Percentiles rank a stretch among this genome's conserved stretches.
phyloP scores from a whole-genome alignment of 192 early-diverging fungal species.

The Coemansia sp. region DNA sequence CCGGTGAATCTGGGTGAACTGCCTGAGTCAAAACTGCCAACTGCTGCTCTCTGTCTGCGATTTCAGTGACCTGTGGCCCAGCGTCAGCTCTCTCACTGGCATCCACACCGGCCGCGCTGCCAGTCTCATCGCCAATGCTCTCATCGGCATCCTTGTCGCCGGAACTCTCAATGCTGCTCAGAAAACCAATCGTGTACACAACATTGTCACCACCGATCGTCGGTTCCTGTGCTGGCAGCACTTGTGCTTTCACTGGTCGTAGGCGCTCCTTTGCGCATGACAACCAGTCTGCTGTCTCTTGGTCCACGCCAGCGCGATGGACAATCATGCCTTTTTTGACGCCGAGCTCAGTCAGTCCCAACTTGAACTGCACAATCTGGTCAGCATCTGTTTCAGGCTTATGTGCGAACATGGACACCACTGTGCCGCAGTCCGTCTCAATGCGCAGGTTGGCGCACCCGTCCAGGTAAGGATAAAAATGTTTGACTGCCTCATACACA shows the following conservation, averaged over 20 bases:
- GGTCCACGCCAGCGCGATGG: conserved; percentile 6
- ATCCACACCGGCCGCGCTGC: too few species aligned
- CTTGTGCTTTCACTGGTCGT: background rate
- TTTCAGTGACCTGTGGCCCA: too few species aligned
- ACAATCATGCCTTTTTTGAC: conserved; percentile 6
- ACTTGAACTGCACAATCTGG: background rate
- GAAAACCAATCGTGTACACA: background rate
- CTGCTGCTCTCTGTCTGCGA: background rate
- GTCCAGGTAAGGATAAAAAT: conserved; percentile 22
- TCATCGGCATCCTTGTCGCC: too few species aligned
- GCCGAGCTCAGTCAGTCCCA: conserved; percentile 3
- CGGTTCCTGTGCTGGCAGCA: background rate
- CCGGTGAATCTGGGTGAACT: background rate
- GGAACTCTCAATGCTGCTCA: background rate
- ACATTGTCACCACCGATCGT: background rate
- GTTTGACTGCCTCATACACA: conserved; percentile 11
- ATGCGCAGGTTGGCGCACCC: conserved; percentile 20
- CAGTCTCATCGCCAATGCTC: too few species aligned
- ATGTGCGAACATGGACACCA: background rate
- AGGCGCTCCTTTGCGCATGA: background rate
- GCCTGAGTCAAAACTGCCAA: background rate
- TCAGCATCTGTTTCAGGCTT: background rate
- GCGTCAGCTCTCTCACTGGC: too few species aligned
- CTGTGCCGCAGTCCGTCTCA: conserved; percentile 14
- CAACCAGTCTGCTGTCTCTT: conserved; percentile 12